phyloP scores from a whole-genome alignment of 2,329 filamentous ascomycete genomes.

The Cyphellophora attinorum region DNA sequence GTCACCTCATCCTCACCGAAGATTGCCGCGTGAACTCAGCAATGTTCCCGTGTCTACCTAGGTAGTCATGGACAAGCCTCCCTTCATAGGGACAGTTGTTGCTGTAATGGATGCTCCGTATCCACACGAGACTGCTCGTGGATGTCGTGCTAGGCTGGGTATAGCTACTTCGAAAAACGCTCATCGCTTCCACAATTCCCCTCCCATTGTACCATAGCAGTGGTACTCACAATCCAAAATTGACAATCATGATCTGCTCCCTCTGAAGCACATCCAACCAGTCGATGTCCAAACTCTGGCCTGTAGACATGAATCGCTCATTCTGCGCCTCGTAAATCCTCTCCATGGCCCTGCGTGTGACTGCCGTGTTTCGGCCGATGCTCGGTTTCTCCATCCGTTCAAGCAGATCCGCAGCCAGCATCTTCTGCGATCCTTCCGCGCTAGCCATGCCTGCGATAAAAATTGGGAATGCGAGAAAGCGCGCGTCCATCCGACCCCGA shows the following conservation, averaged over 20 bases:
- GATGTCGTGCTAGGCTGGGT: too few species aligned
- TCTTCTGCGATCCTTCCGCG: slow-evolving; percentile 31
- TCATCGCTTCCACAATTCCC: too few species aligned
- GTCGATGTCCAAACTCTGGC: slow-evolving; percentile 35
- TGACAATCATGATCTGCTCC: slow-evolving; percentile 38
- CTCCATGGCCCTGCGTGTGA: slow-evolving; percentile 35
- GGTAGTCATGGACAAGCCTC: too few species aligned
- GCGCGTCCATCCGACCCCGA: slow-evolving; percentile 29
- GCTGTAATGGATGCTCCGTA: too few species aligned
- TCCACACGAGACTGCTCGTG: too few species aligned
- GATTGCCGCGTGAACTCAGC: too few species aligned
- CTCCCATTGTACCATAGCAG: too few species aligned
- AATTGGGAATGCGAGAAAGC: slow-evolving; percentile 42
- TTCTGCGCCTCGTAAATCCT: slow-evolving; percentile 41
- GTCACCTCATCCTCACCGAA: too few species aligned
- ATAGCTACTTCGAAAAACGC: too few species aligned
- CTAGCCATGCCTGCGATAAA: slow-evolving; percentile 44
- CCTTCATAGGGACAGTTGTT: too few species aligned
- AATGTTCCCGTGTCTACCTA: too few species aligned
- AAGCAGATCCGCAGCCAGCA: slow-evolving; percentile 39
- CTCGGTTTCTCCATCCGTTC: slow-evolving; percentile 37
- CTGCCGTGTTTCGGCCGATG: slow-evolving; percentile 38
- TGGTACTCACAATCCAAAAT: slow-evolving; percentile 43
- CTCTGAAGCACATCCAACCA: slow-evolving; percentile 41
- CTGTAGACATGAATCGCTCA: slow-evolving; percentile 27